Evolutionary conservation across 2,329 filamentous ascomycete species (phyloP).

Genomic region (Hansfordia pulvinata): DNA sequence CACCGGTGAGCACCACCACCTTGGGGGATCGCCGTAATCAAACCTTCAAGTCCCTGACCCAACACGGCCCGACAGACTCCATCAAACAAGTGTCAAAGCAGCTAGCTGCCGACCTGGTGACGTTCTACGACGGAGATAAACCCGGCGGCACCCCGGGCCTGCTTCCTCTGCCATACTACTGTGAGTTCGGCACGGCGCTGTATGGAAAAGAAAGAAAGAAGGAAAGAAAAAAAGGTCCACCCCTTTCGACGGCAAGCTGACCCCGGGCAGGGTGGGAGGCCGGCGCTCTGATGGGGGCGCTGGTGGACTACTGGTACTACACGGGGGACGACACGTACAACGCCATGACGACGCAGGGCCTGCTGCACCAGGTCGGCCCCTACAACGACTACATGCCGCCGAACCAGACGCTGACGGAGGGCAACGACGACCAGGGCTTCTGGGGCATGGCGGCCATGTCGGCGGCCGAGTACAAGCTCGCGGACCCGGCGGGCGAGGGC

Average conservation of each 20-base stretch:
- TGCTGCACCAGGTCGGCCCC: constrained; percentile 62
- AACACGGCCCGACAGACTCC: constrained; percentile 22
- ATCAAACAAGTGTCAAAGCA: constrained; percentile 27
- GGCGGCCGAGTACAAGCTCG: constrained; percentile 57
- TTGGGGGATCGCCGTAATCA: not conserved
- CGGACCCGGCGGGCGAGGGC: constrained; percentile 37
- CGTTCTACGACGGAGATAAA: constrained; percentile 26
- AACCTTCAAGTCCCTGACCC: not conserved
- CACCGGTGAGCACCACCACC: too few species aligned
- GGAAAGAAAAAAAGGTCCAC: too few species aligned
- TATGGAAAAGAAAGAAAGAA: not conserved
- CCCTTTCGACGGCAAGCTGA: not conserved
- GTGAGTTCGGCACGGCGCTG: constrained; percentile 15
- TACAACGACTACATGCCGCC: constrained; percentile 66
- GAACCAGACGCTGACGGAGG: constrained; percentile 54
- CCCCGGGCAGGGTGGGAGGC: constrained; percentile 51
- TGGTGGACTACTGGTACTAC: constrained; percentile 79
- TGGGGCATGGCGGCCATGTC: constrained; percentile 60
- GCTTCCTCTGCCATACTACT: constrained; percentile 33
- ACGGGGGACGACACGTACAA: constrained; percentile 65
- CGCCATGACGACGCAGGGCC: constrained; percentile 47
- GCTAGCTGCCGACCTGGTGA: constrained; percentile 33
- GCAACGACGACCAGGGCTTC: constrained; percentile 66
- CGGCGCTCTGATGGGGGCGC: constrained; percentile 55
- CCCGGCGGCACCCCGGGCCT: constrained; percentile 32